Evolutionary conservation across 495 filamentous ascomycete species (phyloP).

Genomic region (Aspergillus egyptiacus): DNA sequence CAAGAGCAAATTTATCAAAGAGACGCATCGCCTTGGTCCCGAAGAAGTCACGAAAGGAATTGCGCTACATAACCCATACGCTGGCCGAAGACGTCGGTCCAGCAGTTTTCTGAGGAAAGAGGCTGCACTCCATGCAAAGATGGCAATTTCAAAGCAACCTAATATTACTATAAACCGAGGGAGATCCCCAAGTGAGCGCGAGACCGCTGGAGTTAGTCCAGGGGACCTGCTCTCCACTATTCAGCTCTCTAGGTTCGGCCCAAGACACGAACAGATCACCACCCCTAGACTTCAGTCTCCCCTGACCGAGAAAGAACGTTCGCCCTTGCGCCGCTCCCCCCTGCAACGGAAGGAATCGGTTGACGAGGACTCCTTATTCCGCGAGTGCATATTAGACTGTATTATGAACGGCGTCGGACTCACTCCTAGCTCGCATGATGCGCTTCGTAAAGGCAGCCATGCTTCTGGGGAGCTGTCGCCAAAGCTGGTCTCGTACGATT

Average conservation of each 20-base stretch:
- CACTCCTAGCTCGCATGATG: conserved; percentile 54
- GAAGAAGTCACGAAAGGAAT: conserved; percentile 92
- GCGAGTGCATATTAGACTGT: conserved; percentile 87
- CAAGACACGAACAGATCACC: conserved; percentile 29
- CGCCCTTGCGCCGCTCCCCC: conserved; percentile 51
- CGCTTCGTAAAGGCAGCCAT: conserved; percentile 50
- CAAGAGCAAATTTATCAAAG: conserved; percentile 87
- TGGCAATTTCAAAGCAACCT: conserved; percentile 24
- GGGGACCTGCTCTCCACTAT: conserved; percentile 79
- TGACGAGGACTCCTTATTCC: conserved; percentile 80
- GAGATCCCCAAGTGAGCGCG: conserved; percentile 20
- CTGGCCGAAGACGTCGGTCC: conserved; percentile 61
- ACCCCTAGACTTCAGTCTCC: conserved; percentile 43
- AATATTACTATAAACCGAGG: conserved; percentile 17
- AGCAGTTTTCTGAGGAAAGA: conserved; percentile 75
- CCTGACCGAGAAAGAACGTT: conserved; percentile 51
- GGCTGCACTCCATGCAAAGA: conserved; percentile 63
- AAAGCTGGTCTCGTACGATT: conserved; percentile 77
- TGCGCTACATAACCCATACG: conserved; percentile 80
- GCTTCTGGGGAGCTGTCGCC: conserved; percentile 81
- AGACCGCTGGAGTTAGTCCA: conserved; percentile 48
- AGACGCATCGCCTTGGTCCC: conserved; percentile 74
- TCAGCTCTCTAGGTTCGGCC: conserved; percentile 60
- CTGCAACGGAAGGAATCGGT: conserved; percentile 66
- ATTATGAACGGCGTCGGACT: conserved; percentile 93